These are phyloP conservation scores for Paragyromitra xinjiangensis DNA, from an alignment of 495 filamentous ascomycete species.

Conservation along the genomic window DNA sequence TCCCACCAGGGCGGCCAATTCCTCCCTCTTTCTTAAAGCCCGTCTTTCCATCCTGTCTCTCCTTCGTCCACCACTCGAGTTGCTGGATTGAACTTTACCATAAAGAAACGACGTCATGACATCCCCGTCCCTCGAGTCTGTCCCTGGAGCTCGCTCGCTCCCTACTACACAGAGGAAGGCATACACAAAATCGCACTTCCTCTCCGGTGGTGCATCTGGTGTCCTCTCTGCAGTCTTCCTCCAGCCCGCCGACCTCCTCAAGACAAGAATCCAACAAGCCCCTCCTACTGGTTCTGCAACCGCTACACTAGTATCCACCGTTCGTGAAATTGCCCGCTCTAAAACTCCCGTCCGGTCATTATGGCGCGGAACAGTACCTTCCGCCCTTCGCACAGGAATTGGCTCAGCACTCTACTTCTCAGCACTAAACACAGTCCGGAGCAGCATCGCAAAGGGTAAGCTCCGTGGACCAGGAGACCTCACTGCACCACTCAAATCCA, in stretches of 20 bases:
- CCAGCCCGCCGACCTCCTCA: constrained; percentile 95
- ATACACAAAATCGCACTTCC: constrained; percentile 75
- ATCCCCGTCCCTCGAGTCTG: constrained; percentile 12
- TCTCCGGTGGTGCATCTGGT: constrained; percentile 86
- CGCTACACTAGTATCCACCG: constrained; percentile 71
- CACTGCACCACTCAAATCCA: constrained; percentile 34
- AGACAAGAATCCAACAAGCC: constrained; percentile 90
- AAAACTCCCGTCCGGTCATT: constrained; percentile 68
- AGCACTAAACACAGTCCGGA: constrained; percentile 80
- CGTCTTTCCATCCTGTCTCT: neutral
- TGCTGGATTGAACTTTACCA: neutral
- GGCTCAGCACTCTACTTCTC: constrained; percentile 96
- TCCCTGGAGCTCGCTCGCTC: neutral
- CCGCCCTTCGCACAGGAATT: constrained; percentile 88
- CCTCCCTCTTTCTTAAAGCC: neutral
- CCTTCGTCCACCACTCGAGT: neutral
- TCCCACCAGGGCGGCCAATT: constrained; percentile 6
- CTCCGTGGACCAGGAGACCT: constrained; percentile 48
- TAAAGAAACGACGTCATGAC: constrained; percentile 1
- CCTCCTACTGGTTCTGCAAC: constrained; percentile 62
- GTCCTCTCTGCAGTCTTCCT: constrained; percentile 86
- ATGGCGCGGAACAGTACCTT: constrained; percentile 94
- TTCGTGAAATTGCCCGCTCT: constrained; percentile 73
- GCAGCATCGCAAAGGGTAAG: constrained; percentile 68
- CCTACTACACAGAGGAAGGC: constrained; percentile 9